Evolutionary conservation across 495 filamentous ascomycete genomes (phyloP), one percentile per base, ranked within the genome.

Genomic region (Hypoxylon lienhwacheense): DNA sequence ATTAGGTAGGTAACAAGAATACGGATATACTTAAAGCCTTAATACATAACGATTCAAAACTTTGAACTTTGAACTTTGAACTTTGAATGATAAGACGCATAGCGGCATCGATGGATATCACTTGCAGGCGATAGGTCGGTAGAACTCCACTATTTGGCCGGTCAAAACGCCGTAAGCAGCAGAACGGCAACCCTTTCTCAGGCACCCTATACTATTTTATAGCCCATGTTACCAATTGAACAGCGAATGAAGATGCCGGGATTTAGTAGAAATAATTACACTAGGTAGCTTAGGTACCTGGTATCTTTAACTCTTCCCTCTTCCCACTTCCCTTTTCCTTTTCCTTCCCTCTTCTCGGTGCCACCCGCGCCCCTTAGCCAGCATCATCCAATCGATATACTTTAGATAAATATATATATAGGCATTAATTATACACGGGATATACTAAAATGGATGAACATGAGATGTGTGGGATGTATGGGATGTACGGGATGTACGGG

Each of bases 101-200:
- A 61, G 36, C 58, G 58, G 28, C 46, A 55, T n/a, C n/a, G n/a
- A n/a, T n/a, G n/a, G n/a, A n/a, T 61, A 52, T 61, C 29, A 61
- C 58, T 61, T 37, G 58, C 58, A 55, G 65, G 61, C 33, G 35
- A 63, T 65, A 65, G 59, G 65, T 65, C 65, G 65, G 65, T 62
- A 65, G 34, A 58, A 67, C 73, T 76, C 76, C 76, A 78, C 76
- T 76, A 77, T 78, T 78, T 72, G 69, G 72, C 76, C 76, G 76
- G 76, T 68, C 67, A 78, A 76, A 76, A 66, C 69, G 74, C 76
- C 74, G 74, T 60, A 65, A 67, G 61, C 62, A 67, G 48, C 43
- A 55, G 52, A 37, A 63, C 34, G 46, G 45, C 46, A 10, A 45
- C 46, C 22, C 21, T 47, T 45, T 47, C 58, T 61, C 59, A 57